Percentiles rank a stretch among this genome's conserved stretches.
Conservation (phyloP, 495 filamentous ascomycete species). For the Hypoxylon fuscum region DNA sequence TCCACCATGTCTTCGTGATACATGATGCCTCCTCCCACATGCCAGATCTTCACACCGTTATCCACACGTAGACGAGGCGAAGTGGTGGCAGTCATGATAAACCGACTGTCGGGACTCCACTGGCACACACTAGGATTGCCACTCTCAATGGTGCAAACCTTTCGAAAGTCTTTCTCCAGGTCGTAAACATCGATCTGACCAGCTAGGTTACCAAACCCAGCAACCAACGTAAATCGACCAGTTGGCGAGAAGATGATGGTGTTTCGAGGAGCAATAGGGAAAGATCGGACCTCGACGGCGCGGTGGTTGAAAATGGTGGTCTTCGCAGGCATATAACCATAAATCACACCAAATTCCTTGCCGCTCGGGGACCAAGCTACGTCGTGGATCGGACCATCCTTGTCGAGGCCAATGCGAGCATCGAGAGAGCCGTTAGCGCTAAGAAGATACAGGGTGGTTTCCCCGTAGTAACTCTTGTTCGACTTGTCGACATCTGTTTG, state of each 20-base stretch:
- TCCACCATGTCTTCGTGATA: conserved; percentile 95
- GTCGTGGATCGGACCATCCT: conserved; percentile 97
- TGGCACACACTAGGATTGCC: conserved; percentile 94
- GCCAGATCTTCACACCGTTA: conserved; percentile 95
- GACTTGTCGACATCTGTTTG: conserved; percentile 98
- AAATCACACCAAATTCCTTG: conserved; percentile 95
- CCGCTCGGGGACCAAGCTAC: conserved; percentile 98
- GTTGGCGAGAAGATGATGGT: conserved; percentile 95
- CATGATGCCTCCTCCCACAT: conserved; percentile 88
- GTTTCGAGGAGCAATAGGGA: conserved; percentile 87
- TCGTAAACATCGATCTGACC: conserved; percentile 99
- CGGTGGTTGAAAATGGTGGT: conserved; percentile 94
- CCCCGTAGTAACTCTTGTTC: conserved; percentile 98
- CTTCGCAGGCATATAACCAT: conserved; percentile 98
- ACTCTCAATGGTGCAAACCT: conserved; percentile 93
- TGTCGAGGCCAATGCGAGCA: conserved; percentile 90
- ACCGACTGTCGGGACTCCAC: conserved; percentile 95
- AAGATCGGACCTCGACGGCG: conserved; percentile 79
- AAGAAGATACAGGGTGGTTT: conserved; percentile 95
- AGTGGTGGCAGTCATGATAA: conserved; percentile 95
- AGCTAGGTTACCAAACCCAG: conserved; percentile 95
- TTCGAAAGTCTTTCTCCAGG: conserved; percentile 86
- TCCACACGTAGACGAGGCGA: conserved; percentile 94
- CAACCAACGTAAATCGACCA: conserved; percentile 90
- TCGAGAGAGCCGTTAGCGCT: conserved; percentile 93